Conservation (phyloP, 1,139 yeast genomes). For the Pneumocystis sp. region DNA sequence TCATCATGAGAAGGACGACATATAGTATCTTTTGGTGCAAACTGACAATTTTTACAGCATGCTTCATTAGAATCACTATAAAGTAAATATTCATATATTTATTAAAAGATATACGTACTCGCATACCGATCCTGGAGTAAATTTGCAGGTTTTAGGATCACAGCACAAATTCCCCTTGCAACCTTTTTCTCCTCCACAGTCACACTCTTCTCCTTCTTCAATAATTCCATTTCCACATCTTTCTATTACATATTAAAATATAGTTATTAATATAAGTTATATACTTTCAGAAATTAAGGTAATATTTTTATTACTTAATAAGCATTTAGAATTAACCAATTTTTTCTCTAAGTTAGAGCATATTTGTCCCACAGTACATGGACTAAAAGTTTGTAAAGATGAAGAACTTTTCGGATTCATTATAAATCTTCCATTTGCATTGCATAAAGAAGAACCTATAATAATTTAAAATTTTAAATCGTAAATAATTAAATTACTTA, state of each 20-base stretch:
- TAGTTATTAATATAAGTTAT: background rate
- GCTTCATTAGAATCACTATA: conserved; percentile 21
- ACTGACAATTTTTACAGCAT: conserved; percentile 26
- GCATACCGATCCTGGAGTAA: conserved; percentile 24
- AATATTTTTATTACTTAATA: conserved; percentile 24
- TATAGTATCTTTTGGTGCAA: conserved; percentile 20
- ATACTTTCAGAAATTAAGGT: conserved; percentile 16
- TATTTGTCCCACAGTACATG: conserved; percentile 27
- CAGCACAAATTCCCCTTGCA: conserved; percentile 26
- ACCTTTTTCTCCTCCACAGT: conserved; percentile 28
- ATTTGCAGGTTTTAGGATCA: conserved; percentile 27
- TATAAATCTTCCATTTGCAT: conserved; percentile 24
- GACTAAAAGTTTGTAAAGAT: conserved; percentile 22
- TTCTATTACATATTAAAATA: conserved; percentile 14
- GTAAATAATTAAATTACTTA: background rate
- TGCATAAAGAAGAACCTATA: conserved; percentile 19
- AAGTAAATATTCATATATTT: background rate
- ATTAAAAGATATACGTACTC: conserved; percentile 15
- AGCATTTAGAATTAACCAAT: conserved; percentile 24
- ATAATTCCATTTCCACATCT: conserved; percentile 30
- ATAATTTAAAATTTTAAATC: conserved; percentile 26
- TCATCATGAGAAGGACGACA: conserved; percentile 26
- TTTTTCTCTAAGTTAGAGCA: conserved; percentile 23
- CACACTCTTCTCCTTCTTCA: conserved; percentile 30
- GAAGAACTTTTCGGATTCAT: conserved; percentile 26